Conservation (phyloP, 257 asterid genomes). For the Solanum commersonii region DNA sequence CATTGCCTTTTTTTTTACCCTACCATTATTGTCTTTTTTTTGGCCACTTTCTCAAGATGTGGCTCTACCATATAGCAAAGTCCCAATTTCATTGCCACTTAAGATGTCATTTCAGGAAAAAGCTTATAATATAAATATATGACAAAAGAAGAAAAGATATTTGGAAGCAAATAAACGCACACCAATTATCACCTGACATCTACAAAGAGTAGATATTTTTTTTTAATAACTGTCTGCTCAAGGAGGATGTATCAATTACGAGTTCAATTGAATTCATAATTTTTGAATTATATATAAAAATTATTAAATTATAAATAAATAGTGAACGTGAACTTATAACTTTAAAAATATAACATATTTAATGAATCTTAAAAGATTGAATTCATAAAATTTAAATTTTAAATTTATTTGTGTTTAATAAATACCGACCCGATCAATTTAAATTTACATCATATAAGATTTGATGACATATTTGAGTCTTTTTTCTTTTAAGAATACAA, state of each 20-base stretch:
- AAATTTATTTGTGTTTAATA: no score
- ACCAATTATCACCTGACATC: background rate
- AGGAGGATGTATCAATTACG: background rate
- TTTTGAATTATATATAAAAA: rapidly evolving
- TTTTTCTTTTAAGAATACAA: background rate
- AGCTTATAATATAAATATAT: background rate
- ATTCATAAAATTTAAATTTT: no score
- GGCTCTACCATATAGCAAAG: background rate
- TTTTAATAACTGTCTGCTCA: background rate
- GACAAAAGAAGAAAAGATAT: background rate
- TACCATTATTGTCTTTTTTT: background rate
- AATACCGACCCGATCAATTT: background rate
- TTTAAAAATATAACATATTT: background rate
- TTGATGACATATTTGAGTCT: no score
- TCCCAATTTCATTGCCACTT: background rate
- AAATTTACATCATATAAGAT: background rate
- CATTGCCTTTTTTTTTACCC: background rate
- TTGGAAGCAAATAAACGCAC: background rate
- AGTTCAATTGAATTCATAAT: no score
- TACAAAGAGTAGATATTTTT: background rate
- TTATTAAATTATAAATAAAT: no score
- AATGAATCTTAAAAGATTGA: no score
- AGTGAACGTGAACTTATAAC: rapidly evolving
- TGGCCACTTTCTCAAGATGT: background rate
- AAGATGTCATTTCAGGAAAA: background rate